Evolutionary conservation across 1,284 basidiomycete genomes (phyloP).

Genomic region (Fistulina hepatica): DNA sequence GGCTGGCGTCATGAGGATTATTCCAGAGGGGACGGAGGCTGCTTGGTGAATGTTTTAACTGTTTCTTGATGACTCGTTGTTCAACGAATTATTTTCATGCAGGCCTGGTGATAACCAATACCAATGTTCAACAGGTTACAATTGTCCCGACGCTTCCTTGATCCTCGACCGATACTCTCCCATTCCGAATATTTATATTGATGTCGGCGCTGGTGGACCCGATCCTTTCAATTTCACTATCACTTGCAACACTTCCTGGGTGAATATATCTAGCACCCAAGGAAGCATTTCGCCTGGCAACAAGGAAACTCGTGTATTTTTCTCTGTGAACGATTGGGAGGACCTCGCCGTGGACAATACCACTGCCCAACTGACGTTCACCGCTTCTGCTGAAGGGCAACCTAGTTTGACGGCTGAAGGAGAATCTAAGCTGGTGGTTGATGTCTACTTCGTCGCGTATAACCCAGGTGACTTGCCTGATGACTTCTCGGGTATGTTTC

Average conservation of each 20-base stretch:
- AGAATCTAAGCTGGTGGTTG: conserved; percentile 21
- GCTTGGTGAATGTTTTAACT: conserved; percentile 36
- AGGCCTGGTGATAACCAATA: conserved; percentile 54
- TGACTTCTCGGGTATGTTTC: conserved; percentile 38
- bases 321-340: conserved; percentile 48
- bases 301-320: conserved; percentile 45
- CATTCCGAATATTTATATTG: conserved; percentile 42
- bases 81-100: conserved; percentile 1
- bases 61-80: neutral
- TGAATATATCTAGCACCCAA: conserved; percentile 33
- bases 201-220: conserved; percentile 52
- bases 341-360: conserved; percentile 34
- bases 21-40: conserved; percentile 47
- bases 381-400: too few relatives aligned
- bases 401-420: too few relatives aligned
- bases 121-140: conserved; percentile 40
- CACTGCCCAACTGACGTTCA: conserved; percentile 38
- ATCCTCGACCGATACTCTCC: conserved; percentile 46
- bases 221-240: conserved; percentile 45
- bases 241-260: conserved; percentile 41
- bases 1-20: conserved; percentile 49
- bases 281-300: conserved; percentile 40
- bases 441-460: conserved; percentile 29
- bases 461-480: conserved; percentile 26
- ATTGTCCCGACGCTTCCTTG: conserved; percentile 18